Evolutionary conservation across 805 yeast genomes (phyloP), one percentile per base, ranked within the genome.

Genomic region (Zygosaccharomyces lentus): DNA sequence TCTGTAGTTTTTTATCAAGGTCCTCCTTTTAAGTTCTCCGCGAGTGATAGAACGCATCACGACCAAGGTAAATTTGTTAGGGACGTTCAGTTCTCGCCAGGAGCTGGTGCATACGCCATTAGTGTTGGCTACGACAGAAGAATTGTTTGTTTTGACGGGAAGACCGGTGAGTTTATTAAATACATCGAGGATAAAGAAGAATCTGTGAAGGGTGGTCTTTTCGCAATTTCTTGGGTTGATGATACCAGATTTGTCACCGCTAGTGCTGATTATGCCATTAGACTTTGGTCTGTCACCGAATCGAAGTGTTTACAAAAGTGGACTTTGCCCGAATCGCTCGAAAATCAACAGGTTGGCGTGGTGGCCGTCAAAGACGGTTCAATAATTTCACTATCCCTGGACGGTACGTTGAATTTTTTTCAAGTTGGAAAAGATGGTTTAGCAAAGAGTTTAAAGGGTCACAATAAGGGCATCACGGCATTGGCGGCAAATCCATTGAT

Each of bases 21-120:
- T 1, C 96, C 97, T 3, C 99, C 99, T 0, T 93, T 90, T 74
- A 87, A 87, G 63, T 93, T 91, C 61, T 73, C 77, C 35, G 74
- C 78, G 36, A 80, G 90, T 58, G 78, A 81, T 39, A 75, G 95
- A 55, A 84, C 81, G 4, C 72, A 81, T 54, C 97, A 91, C 65
- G 70, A 79, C 13, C 62, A 56, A 43, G 68, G 69, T 6, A 88
- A 86, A 59, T 84, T 87, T 51, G 80, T 87, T 23, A 76, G 88
- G 54, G 96, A 82, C 57, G 93, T 88, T 7, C 76, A 78, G 53
- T 93, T 82, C 62, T 81, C 95, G 3, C 88, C 90, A 17, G 84
- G 82, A 56, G 31, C 52, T 6, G 98, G 97, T 17, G 75, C 76
- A 45, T 54, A 51, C 41, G 74, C 87, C 9, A 83, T 83, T 8